A percentile compares a stretch with the other conserved stretches of the same genome.
Evolutionary conservation across 495 filamentous ascomycete species (phyloP).

Genomic region (Penicillium lividum): DNA sequence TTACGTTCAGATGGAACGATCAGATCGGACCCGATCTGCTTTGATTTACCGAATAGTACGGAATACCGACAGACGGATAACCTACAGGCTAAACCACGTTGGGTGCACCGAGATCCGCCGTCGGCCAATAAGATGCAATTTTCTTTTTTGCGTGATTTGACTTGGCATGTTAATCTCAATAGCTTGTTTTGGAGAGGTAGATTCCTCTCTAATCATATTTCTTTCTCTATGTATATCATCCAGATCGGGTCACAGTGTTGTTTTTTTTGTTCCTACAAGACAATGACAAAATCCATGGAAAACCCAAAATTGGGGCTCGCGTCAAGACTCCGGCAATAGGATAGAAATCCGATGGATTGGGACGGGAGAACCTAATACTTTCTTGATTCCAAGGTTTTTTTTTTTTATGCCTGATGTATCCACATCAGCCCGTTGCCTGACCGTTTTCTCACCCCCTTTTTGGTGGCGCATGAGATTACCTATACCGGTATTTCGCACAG

Average conservation of each 20-base stretch:
- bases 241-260: not conserved
- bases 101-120: slow-evolving; percentile 40
- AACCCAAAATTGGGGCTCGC: slow-evolving; percentile 14
- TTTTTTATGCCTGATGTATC: not conserved
- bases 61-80: slow-evolving; percentile 32
- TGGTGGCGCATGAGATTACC: not conserved
- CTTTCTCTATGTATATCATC: not conserved
- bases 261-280: not conserved
- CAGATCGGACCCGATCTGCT: not conserved
- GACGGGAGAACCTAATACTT: slow-evolving; percentile 14
- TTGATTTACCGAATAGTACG: not conserved
- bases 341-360: slow-evolving; percentile 22
- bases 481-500: too few species aligned
- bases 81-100: slow-evolving; percentile 13
- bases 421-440: not conserved
- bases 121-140: slow-evolving; percentile 25
- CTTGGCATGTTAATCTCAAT: not conserved
- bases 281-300: not conserved
- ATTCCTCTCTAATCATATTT: not conserved
- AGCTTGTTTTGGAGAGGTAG: not conserved
- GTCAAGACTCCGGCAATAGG: slow-evolving; percentile 5
- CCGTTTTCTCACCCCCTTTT: not conserved
- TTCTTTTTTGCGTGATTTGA: too few species aligned
- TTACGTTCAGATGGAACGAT: not conserved
- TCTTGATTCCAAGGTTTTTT: too few species aligned